Base-by-base conservation (phyloP, 805 yeast genomes). In the Cyberlindnera veronae region DNA sequence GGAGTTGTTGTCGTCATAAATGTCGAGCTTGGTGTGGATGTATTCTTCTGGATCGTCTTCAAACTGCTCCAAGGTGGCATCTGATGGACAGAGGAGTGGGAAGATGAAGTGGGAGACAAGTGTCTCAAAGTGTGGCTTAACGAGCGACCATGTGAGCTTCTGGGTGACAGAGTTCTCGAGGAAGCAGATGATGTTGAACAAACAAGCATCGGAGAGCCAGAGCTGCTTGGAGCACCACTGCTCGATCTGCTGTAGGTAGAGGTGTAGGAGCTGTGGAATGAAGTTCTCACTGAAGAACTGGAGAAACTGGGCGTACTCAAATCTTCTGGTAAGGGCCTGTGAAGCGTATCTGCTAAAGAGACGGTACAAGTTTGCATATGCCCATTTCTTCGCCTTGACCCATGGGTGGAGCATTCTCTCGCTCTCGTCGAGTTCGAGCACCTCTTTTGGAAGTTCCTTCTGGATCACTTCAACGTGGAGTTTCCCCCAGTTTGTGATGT, bases 21-120 rank as follows among this genome's bases (percentile, higher is more conserved):
- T 64, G 58, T 81, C 88, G 53, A 88, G 71, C 39, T 75, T 75
- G 38, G 80, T 69, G 60, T 87, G 85, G 40, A 91, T 79, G 59
- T 87, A 93, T 58, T 89, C 96, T 41, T 78, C 83, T 4, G 96
- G 96, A 53, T 90, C 96, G 46, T 74, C 79, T 46, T 88, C 95
- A 64, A 85, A 90, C 5, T 76, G 62, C 49, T 85, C 95, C 41
- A 87, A 66, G 15, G 79, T 77, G 6, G 74, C 79, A 39, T 79
- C 81, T 7, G 74, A 70, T 2, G 93, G 84, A 49, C 89, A 77
- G 42, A 91, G 62, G 41, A 84, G 64, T 3, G 95, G 95, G 62
- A 74, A 83, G 9, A 91, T 71, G 40, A 91, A 78, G 50, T 82
- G 88, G 11, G 79, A 66, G 26, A 91, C 66, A 19, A 91, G 64